Percentiles rank a stretch among this genome's conserved stretches.
These are phyloP conservation scores for Metschnikowia anglica DNA, from an alignment of 805 yeast species.

Conservation along the genomic window DNA sequence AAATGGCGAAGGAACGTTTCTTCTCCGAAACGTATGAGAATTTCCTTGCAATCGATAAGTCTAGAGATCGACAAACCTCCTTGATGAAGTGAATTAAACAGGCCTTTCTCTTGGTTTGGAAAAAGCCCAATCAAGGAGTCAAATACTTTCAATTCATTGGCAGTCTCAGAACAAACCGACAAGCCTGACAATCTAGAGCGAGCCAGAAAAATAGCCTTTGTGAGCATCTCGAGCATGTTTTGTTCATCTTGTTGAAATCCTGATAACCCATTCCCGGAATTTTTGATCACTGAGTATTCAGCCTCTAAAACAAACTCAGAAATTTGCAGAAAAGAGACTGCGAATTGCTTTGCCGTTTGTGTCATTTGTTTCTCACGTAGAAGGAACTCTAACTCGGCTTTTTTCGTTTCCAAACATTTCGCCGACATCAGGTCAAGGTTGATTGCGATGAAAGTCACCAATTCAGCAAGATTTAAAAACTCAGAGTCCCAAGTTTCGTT, in stretches of 20 bases:
- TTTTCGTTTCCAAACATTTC: background rate
- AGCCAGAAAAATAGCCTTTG: conserved; percentile 8
- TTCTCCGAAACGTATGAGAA: conserved; percentile 6
- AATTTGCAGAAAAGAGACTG: conserved; percentile 4
- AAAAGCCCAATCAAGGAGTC: background rate
- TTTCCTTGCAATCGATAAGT: conserved; percentile 13
- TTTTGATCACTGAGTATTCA: background rate
- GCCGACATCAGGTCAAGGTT: background rate
- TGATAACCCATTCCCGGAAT: background rate
- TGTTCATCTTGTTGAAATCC: background rate
- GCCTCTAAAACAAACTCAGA: conserved; percentile 4
- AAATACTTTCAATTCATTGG: background rate
- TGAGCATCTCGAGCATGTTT: conserved; percentile 1
- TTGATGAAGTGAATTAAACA: background rate
- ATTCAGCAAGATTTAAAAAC: conserved; percentile 1
- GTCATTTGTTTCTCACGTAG: background rate
- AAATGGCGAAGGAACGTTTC: conserved; percentile 5
- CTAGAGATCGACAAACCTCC: background rate
- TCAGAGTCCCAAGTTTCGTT: conserved; percentile 4
- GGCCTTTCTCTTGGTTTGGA: background rate
- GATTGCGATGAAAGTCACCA: conserved; percentile 1
- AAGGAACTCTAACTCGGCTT: background rate
- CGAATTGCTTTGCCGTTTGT: background rate
- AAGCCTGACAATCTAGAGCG: conserved; percentile 7
- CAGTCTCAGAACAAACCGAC: background rate